Conservation (phyloP, 1,284 basidiomycete genomes). For the Irpex sp. region DNA sequence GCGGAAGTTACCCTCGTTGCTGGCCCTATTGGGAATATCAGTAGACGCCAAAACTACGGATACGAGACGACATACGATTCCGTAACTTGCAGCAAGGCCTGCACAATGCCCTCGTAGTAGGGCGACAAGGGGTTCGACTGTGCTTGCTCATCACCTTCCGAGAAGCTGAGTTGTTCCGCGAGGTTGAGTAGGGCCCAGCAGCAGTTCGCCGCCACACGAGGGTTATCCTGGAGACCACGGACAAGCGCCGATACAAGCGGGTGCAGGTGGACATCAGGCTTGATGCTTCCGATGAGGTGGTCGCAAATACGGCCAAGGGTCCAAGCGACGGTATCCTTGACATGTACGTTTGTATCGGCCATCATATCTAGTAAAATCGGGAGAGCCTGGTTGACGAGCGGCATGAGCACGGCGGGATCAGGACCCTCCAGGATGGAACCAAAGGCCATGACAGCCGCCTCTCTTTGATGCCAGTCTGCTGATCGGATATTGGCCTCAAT, state of each 20-base stretch:
- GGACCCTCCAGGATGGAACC: conserved; percentile 98
- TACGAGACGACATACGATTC: conserved; percentile 59
- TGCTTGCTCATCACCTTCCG: conserved; percentile 57
- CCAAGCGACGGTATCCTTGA: conserved; percentile 98
- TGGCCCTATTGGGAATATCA: conserved; percentile 45
- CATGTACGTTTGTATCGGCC: conserved; percentile 80
- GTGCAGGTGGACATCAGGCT: conserved; percentile 87
- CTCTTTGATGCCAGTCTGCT: conserved; percentile 91
- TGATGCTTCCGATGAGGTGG: conserved; percentile 82
- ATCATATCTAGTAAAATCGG: conserved; percentile 97
- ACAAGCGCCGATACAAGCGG: conserved; percentile 85
- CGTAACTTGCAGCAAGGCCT: conserved; percentile 79
- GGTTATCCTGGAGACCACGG: conserved; percentile 76
- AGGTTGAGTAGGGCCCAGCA: conserved; percentile 98
- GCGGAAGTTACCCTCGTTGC: conserved; percentile 91
- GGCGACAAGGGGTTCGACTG: conserved; percentile 70
- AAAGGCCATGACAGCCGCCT: conserved; percentile 98
- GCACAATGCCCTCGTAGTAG: conserved; percentile 87
- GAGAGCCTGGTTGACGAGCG: conserved; percentile 92
- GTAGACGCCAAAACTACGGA: conserved; percentile 12
- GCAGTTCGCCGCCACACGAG: conserved; percentile 90
- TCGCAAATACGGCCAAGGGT: conserved; percentile 96
- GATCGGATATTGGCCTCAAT: conserved; percentile 95
- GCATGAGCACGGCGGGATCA: conserved; percentile 81
- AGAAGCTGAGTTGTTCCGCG: conserved; percentile 73